These are phyloP conservation scores for Ceratocystis ficicola DNA, from an alignment of 2,329 filamentous ascomycete genomes.

Conservation along the genomic window DNA sequence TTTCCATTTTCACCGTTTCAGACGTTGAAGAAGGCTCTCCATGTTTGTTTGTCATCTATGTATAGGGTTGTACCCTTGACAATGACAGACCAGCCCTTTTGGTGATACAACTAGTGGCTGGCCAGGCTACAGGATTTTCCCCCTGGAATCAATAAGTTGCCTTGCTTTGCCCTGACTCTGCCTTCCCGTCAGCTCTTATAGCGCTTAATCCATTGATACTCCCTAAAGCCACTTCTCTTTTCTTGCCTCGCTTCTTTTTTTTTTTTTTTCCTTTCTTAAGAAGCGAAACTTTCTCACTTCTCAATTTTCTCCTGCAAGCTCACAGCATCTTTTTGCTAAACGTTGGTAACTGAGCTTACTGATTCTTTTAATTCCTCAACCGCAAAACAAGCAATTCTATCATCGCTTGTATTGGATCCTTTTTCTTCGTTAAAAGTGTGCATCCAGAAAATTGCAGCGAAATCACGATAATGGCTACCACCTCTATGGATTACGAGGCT, in stretches of 20 bases:
- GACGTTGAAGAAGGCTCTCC: too few species aligned
- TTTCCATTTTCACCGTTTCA: too few species aligned
- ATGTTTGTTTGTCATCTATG: background rate
- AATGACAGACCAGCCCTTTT: background rate
- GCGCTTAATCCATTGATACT: constrained; percentile 4
- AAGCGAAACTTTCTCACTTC: background rate
- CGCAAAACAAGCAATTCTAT: constrained; percentile 12
- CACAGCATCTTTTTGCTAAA: background rate
- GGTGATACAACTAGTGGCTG: constrained; percentile 1
- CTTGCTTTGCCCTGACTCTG: background rate
- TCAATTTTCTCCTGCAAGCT: background rate
- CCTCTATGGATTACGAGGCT: constrained; percentile 59
- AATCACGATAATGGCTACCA: constrained; percentile 43
- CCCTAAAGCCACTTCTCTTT: constrained; percentile 4
- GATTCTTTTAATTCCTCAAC: background rate
- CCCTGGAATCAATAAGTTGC: constrained; percentile 4
- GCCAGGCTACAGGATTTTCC: constrained; percentile 13
- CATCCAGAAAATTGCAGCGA: constrained; percentile 1
- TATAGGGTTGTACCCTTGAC: background rate
- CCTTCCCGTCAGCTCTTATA: constrained; percentile 2
- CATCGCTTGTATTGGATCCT: constrained; percentile 25
- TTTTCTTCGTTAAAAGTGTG: constrained; percentile 26
- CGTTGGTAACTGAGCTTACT: background rate
- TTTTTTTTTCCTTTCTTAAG: background rate
- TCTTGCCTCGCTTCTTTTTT: background rate